These are phyloP conservation scores for Thymus mandschuricus DNA, from an alignment of 257 asterid genomes.

Conservation along the genomic window DNA sequence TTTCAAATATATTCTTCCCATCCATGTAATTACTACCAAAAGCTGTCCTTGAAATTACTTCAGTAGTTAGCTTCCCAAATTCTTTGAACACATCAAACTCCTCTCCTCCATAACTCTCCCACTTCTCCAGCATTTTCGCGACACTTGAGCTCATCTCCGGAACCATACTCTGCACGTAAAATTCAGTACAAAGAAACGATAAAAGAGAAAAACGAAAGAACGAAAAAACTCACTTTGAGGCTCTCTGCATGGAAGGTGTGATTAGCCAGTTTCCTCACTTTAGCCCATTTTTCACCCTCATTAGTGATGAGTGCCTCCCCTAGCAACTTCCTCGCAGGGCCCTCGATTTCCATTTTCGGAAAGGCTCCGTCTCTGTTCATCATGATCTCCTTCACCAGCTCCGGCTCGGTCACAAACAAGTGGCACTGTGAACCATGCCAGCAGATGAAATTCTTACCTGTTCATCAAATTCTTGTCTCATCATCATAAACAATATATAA, in stretches of 20 bases:
- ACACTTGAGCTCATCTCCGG: slow-evolving; percentile 50
- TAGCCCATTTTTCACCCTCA: slow-evolving; percentile 64
- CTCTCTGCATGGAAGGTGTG: slow-evolving; percentile 59
- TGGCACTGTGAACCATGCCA: slow-evolving; percentile 56
- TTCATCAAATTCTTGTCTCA: background rate
- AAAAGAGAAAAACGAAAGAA: background rate
- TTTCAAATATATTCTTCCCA: slow-evolving; percentile 52
- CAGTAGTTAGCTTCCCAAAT: slow-evolving; percentile 49
- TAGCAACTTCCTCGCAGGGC: slow-evolving; percentile 42
- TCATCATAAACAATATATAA: background rate
- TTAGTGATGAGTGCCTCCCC: slow-evolving; percentile 50
- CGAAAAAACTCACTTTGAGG: slow-evolving; percentile 37
- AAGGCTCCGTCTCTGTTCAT: slow-evolving; percentile 49
- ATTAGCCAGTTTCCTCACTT: slow-evolving; percentile 50
- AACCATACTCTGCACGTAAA: slow-evolving; percentile 44
- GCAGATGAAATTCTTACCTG: slow-evolving; percentile 44
- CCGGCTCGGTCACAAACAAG: slow-evolving; percentile 47
- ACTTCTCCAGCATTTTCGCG: slow-evolving; percentile 40
- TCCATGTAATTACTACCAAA: slow-evolving; percentile 53
- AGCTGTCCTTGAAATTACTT: slow-evolving; percentile 60
- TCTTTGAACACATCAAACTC: slow-evolving; percentile 55
- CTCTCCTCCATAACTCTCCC: slow-evolving; percentile 40
- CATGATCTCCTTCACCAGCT: slow-evolving; percentile 46
- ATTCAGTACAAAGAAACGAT: background rate
- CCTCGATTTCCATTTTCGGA: slow-evolving; percentile 47